Conservation (phyloP, 2,329 filamentous ascomycete species). For the Trichoderma semiorbis region DNA sequence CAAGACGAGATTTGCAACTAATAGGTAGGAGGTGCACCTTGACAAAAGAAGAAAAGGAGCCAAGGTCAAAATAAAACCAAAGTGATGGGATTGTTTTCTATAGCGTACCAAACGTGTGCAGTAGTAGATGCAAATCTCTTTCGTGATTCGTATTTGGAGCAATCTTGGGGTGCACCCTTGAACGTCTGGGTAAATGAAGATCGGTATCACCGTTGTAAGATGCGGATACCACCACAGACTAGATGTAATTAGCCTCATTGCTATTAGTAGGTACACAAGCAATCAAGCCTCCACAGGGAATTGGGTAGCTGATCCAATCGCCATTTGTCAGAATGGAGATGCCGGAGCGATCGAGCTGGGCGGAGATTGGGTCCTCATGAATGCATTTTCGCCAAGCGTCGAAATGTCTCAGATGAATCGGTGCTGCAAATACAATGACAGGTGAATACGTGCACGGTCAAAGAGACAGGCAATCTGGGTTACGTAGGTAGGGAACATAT, state of each 20-base stretch:
- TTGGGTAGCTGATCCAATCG: neutral
- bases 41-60: neutral
- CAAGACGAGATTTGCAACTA: neutral
- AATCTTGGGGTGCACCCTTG: neutral
- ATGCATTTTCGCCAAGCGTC: neutral
- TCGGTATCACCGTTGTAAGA: neutral
- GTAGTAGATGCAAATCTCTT: neutral
- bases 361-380: neutral
- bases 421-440: neutral
- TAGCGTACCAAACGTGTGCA: too few relatives aligned
- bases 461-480: neutral
- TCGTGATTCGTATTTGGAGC: neutral
- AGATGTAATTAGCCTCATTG: neutral
- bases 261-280: neutral
- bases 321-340: neutral
- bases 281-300: neutral
- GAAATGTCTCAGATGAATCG: neutral
- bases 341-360: neutral
- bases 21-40: neutral
- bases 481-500: neutral
- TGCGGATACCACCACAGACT: neutral
- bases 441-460: neutral
- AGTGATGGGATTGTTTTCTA: neutral
- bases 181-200: neutral
- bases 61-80: neutral